phyloP scores from a whole-genome alignment of 176 grass and related monocot genomes.

The Zizania latifolia region DNA sequence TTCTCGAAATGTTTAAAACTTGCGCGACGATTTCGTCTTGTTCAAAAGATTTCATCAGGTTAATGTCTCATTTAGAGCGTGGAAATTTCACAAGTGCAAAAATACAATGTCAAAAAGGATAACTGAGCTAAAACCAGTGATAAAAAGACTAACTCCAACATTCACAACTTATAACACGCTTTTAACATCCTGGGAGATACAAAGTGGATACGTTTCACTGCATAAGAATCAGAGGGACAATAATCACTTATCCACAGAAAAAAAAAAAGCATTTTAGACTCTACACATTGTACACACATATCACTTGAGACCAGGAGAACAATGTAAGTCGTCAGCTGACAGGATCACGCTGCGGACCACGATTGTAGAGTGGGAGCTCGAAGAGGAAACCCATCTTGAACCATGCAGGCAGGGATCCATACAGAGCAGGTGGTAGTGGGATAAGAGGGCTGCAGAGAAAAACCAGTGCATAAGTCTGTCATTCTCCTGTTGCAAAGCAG shows the following conservation, averaged over 20 bases:
- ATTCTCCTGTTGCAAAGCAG: background rate
- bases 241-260: background rate
- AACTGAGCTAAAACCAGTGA: too few relatives aligned
- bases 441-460: constrained; percentile 70
- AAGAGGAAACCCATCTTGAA: constrained; percentile 83
- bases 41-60: background rate
- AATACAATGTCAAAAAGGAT: too few relatives aligned
- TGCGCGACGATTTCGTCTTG: background rate
- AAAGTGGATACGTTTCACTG: background rate
- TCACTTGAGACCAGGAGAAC: background rate
- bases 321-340: constrained; percentile 26
- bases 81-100: too few relatives aligned
- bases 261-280: background rate
- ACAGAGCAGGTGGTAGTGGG: constrained; percentile 62
- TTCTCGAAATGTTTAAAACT: background rate
- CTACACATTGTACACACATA: constrained; percentile 15
- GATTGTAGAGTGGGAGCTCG: constrained; percentile 85
- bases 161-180: too few relatives aligned
- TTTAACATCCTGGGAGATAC: background rate
- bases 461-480: background rate
- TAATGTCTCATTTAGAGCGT: too few relatives aligned
- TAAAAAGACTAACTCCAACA: too few relatives aligned
- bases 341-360: constrained; percentile 27
- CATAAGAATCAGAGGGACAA: background rate
- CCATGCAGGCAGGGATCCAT: constrained; percentile 71